Evolutionary conservation across 2,329 filamentous ascomycete species (phyloP).

Genomic region (Ascochyta lentis): DNA sequence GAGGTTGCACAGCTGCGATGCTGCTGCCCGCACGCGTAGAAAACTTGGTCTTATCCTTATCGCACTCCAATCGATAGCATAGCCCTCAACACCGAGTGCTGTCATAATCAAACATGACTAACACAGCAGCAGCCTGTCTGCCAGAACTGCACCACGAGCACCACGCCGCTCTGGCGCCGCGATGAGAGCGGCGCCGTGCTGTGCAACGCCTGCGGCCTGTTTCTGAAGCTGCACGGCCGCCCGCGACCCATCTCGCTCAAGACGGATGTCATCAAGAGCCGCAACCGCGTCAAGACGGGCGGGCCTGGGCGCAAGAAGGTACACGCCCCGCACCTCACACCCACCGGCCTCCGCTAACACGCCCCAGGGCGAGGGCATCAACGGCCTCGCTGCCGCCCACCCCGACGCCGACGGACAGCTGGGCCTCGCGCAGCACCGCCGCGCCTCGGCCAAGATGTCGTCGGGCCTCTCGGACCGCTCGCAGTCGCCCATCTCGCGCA

Average conservation of each 20-base stretch:
- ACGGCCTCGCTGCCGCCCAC: slow-evolving; percentile 64
- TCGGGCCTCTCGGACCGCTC: slow-evolving; percentile 77
- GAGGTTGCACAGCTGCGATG: slow-evolving; percentile 49
- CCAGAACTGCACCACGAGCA: slow-evolving; percentile 94
- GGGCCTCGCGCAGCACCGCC: slow-evolving; percentile 64
- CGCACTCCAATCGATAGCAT: slow-evolving; percentile 50
- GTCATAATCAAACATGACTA: neutral
- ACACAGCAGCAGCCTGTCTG: slow-evolving; percentile 79
- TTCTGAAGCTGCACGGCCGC: slow-evolving; percentile 94
- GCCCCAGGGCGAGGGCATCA: slow-evolving; percentile 45
- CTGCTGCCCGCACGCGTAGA: slow-evolving; percentile 21
- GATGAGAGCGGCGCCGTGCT: slow-evolving; percentile 95
- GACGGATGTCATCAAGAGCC: slow-evolving; percentile 99
- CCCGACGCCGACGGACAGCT: slow-evolving; percentile 64
- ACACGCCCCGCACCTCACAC: slow-evolving; percentile 31
- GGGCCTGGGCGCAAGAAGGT: slow-evolving; percentile 86
- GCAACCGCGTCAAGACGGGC: slow-evolving; percentile 93
- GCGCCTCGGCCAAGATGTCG: slow-evolving; percentile 73
- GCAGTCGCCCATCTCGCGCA: slow-evolving; percentile 80
- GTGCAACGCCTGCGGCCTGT: slow-evolving; percentile 97
- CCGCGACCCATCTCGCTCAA: slow-evolving; percentile 94
- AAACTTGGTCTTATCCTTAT: slow-evolving; percentile 55
- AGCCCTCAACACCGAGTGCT: slow-evolving; percentile 27
- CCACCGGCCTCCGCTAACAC: slow-evolving; percentile 8
- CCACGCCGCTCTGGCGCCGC: slow-evolving; percentile 94